These are phyloP conservation scores for Hansenula anomala DNA, from an alignment of 1,139 yeast genomes.

Conservation along the genomic window DNA sequence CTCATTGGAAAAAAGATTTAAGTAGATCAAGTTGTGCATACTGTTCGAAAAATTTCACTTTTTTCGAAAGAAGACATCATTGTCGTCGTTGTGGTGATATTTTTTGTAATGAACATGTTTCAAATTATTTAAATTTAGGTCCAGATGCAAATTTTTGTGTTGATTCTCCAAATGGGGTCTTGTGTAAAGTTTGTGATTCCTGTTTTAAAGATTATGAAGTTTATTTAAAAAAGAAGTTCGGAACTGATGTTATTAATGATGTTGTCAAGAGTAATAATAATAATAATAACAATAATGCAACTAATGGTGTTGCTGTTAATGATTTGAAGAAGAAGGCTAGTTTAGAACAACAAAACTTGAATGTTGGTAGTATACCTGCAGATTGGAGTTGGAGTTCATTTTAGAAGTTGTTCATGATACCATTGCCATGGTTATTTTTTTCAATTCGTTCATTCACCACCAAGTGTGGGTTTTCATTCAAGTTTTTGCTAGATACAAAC, in stretches of 20 bases:
- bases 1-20: constrained; percentile 80
- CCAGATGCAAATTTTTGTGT: constrained; percentile 63
- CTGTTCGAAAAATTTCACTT: constrained; percentile 64
- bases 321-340: constrained; percentile 4
- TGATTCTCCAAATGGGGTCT: constrained; percentile 49
- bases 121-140: constrained; percentile 50
- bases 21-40: constrained; percentile 59
- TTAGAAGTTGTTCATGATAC: too few relatives aligned
- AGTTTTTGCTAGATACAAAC: too few relatives aligned
- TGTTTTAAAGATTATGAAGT: constrained; percentile 70
- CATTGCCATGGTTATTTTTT: too few relatives aligned
- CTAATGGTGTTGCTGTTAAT: background rate
- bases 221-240: constrained; percentile 31
- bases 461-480: too few relatives aligned
- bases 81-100: constrained; percentile 93
- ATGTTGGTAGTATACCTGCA: constrained; percentile 20
- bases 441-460: background rate
- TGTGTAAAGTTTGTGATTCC: constrained; percentile 73
- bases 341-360: background rate
- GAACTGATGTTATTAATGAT: constrained; percentile 15
- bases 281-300: background rate
- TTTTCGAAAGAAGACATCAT: constrained; percentile 87
- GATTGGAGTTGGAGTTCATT: constrained; percentile 26
- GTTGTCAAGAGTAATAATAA: constrained; percentile 11
- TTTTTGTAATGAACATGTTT: constrained; percentile 66